These are phyloP conservation scores for Exophiala alcalophila DNA, from an alignment of 2,329 filamentous ascomycete genomes.

Conservation along the genomic window DNA sequence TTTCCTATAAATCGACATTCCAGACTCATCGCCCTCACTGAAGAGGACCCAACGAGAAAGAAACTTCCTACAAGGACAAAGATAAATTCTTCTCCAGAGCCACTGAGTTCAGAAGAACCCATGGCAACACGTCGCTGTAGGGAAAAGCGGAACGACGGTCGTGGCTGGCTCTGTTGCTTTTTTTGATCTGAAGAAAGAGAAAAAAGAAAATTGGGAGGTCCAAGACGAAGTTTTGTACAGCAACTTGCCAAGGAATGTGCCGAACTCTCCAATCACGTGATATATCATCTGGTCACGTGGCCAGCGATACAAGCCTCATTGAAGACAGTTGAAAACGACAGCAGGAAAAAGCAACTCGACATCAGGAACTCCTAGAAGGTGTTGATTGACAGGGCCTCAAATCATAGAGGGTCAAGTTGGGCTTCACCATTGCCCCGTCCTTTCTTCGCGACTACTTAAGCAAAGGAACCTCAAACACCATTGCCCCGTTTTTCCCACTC, in stretches of 20 bases:
- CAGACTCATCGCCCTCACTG: conserved; percentile 66
- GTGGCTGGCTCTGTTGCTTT: conserved; percentile 53
- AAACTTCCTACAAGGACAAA: conserved; percentile 65
- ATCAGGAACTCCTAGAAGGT: too few relatives aligned
- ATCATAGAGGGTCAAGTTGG: too few relatives aligned
- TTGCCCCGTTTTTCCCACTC: conserved; percentile 72
- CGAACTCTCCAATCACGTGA: too few relatives aligned
- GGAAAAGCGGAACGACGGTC: conserved; percentile 58
- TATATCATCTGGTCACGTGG: too few relatives aligned
- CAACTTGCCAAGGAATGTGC: too few relatives aligned
- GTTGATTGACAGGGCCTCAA: too few relatives aligned
- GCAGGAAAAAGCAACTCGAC: too few relatives aligned
- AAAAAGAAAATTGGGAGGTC: conserved; percentile 13
- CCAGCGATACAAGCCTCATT: too few relatives aligned
- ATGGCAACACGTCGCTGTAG: conserved; percentile 69
- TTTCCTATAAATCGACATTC: conserved; percentile 71
- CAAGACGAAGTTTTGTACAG: conserved; percentile 11
- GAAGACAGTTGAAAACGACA: too few relatives aligned
- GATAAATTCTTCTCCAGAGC: conserved; percentile 61
- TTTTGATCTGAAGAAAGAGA: conserved; percentile 31
- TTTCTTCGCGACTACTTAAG: background rate
- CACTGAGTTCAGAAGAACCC: conserved; percentile 51
- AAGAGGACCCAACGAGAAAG: conserved; percentile 67
- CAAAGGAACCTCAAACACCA: conserved; percentile 76
- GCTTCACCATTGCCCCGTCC: background rate